Evolutionary conservation across 2,329 filamentous ascomycete species (phyloP).

Genomic region (Cercospora zeae-maydis): DNA sequence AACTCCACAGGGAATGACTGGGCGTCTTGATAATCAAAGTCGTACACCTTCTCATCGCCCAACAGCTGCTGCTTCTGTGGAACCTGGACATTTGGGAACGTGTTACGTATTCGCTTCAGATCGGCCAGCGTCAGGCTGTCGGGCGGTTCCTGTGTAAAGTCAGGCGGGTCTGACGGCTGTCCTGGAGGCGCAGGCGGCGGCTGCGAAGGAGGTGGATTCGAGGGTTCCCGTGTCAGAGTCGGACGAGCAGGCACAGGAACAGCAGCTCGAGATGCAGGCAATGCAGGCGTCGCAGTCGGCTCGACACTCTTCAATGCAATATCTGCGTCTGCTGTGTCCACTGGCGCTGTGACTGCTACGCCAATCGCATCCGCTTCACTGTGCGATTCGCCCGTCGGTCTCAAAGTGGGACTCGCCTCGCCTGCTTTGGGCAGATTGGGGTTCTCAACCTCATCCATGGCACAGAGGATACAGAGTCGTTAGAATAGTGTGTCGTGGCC

Average conservation of each 20-base stretch:
- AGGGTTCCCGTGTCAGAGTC: constrained; percentile 40
- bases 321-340: constrained; percentile 21
- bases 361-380: constrained; percentile 13
- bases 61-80: constrained; percentile 32
- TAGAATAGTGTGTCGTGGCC: not conserved
- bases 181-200: constrained; percentile 42
- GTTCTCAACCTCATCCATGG: constrained; percentile 41
- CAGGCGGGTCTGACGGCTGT: constrained; percentile 34
- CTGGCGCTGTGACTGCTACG: constrained; percentile 7
- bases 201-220: constrained; percentile 41
- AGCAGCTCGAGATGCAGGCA: constrained; percentile 24
- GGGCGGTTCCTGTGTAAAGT: constrained; percentile 36
- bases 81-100: constrained; percentile 42
- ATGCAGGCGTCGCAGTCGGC: constrained; percentile 15
- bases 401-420: constrained; percentile 33
- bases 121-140: constrained; percentile 49
- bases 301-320: constrained; percentile 18
- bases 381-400: constrained; percentile 28
- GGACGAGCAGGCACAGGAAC: constrained; percentile 34
- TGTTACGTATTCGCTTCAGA: constrained; percentile 44
- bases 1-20: constrained; percentile 75
- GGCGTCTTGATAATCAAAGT: constrained; percentile 62
- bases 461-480: not conserved
- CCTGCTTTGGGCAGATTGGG: constrained; percentile 35
- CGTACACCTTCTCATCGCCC: constrained; percentile 56